Conservation (phyloP, 2,329 filamentous ascomycete species). For the Bipolaris cookei region DNA sequence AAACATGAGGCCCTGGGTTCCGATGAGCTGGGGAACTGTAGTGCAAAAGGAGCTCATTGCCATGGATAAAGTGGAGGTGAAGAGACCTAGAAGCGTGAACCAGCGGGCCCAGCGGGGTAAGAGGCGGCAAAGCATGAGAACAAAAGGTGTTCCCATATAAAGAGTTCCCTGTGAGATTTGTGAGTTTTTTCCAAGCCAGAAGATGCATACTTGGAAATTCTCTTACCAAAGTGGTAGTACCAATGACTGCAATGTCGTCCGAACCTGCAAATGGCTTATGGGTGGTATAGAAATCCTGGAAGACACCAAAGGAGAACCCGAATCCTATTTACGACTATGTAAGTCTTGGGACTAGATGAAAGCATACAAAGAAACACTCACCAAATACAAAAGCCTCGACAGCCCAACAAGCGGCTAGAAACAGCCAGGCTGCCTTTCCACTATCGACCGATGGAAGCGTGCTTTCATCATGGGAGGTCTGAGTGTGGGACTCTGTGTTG, state of each 20-base stretch:
- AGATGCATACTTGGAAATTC: constrained; percentile 24
- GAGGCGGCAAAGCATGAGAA: too few species aligned
- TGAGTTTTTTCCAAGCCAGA: too few species aligned
- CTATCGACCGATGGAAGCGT: constrained; percentile 7
- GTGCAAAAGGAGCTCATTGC: constrained; percentile 33
- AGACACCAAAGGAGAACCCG: constrained; percentile 71
- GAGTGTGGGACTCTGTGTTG: too few species aligned
- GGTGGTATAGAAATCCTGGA: constrained; percentile 71
- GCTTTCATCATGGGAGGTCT: too few species aligned
- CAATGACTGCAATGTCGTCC: constrained; percentile 65
- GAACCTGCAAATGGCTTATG: constrained; percentile 63
- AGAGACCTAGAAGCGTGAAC: not conserved
- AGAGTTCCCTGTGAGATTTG: too few species aligned
- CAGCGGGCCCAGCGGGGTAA: constrained; percentile 30
- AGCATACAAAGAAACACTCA: not conserved
- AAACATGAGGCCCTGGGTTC: constrained; percentile 49
- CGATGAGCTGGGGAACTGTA: constrained; percentile 41
- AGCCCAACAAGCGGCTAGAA: constrained; percentile 49
- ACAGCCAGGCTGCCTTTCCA: constrained; percentile 31
- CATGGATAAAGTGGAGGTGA: not conserved
- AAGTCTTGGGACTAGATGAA: not conserved
- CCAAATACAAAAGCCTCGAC: constrained; percentile 60
- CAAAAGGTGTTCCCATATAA: too few species aligned
- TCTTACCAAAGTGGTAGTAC: constrained; percentile 32
- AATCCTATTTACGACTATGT: constrained; percentile 59